These are phyloP conservation scores for Diaporthe vexans DNA, from an alignment of 2,329 filamentous ascomycete genomes.

Conservation along the genomic window DNA sequence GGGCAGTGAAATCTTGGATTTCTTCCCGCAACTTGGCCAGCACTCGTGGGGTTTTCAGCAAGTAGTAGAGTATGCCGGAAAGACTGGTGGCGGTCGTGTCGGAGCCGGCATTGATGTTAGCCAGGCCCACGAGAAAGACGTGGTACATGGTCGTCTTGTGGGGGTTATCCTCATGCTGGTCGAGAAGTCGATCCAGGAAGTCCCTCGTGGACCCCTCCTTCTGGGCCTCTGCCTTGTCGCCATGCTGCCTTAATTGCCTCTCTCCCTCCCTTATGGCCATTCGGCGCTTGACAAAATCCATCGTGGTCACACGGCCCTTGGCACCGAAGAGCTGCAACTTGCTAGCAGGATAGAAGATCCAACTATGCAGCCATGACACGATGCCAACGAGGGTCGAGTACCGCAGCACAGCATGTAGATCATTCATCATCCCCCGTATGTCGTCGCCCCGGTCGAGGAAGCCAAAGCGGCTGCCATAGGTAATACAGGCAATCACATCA, in stretches of 20 bases:
- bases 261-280: conserved; percentile 33
- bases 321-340: conserved; percentile 36
- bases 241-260: conserved; percentile 8
- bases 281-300: conserved; percentile 34
- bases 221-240: neutral
- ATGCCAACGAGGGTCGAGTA: conserved; percentile 36
- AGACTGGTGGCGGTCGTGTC: conserved; percentile 65
- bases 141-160: conserved; percentile 57
- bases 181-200: conserved; percentile 59
- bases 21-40: conserved; percentile 47
- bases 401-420: conserved; percentile 28
- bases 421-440: conserved; percentile 54
- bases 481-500: conserved; percentile 67
- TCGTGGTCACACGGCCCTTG: conserved; percentile 20
- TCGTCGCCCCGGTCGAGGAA: conserved; percentile 63
- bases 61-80: conserved; percentile 58
- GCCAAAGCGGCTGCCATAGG: conserved; percentile 54
- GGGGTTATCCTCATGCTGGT: conserved; percentile 57
- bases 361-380: conserved; percentile 29
- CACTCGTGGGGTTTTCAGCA: conserved; percentile 52
- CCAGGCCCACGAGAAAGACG: conserved; percentile 46
- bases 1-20: conserved; percentile 40
- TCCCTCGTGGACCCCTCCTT: conserved; percentile 47
- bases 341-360: conserved; percentile 33
- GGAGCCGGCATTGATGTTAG: conserved; percentile 55